Evolutionary conservation across 1,284 basidiomycete species (phyloP), one percentile per base, ranked within the genome.

Genomic region (Naganishia cerealis): DNA sequence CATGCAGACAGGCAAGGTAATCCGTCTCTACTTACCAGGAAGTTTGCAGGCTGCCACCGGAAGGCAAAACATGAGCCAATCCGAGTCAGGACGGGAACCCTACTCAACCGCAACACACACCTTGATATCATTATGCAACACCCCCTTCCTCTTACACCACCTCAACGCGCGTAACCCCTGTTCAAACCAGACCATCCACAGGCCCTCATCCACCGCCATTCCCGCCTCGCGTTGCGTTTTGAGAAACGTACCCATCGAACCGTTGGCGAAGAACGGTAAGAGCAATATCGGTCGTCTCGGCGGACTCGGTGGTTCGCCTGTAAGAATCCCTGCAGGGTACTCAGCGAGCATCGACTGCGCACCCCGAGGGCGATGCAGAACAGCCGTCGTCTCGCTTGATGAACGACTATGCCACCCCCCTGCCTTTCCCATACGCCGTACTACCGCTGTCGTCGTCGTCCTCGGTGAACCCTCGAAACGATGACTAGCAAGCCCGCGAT

Each of bases 111-210:
- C 21, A n/a, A 50, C 79, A 77, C 79, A 77, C 15, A 76, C 75
- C 74, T 84, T 84, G 71, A 84, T 72, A 73, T 84, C 83, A 16
- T 78, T 81, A 69, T 83, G 82, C 29, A 84, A 73, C 24, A 84
- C 77, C 7, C 80, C 80, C 46, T 79, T 76, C 8, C 74, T 69
- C 70, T 84, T 81, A 43, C 80, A 77, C 80, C 80, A 83, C 8
- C 73, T 76, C 36, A 84, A 72, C 0, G 81, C 83, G 8, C 73
- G 71, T 8, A 68, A 38, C 4, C 59, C 61, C 36, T 68, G 67
- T 29, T 53, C n/a, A 43, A 68, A 57, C 67, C 67, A 68, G 26
- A 42, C 57, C 43, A 36, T 55, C 67, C 67, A 68, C 12, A 68
- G 24, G 5, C 15, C 43, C 5, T 39, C 43, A 18, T 46, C 61